Evolutionary conservation across 768 basidiomycete species (phyloP), one percentile per base, ranked within the genome.

Genomic region (Mycena amicta): DNA sequence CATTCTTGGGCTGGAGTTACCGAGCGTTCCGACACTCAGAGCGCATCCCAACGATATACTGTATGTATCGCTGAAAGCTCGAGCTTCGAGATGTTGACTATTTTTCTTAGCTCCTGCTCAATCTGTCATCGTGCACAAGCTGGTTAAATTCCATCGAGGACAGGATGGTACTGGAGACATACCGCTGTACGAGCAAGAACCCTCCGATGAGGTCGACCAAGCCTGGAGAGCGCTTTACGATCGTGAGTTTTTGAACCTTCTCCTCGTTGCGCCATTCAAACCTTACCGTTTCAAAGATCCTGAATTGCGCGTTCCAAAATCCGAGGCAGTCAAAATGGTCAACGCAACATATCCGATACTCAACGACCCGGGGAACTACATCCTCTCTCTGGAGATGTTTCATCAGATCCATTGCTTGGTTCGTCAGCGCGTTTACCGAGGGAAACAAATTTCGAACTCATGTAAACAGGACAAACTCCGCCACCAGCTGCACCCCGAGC

Each of bases 381-480:
- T 68, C 4, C 53, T 68, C 8, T 52, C 62, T 6, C 64, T 70
- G 12, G 67, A 68, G 26, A 67, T 72, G 3, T 71, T 68, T 56
- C 72, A 71, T 45, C 66, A 70, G 45, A 60, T 71, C 6, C 71
- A 71, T 59, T 73, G 72, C 52, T 43, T 71, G 54, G 72, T 73
- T 25, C 12, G 68, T 33, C 18, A 15, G 39, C 33, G 39, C 30
- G 11, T 25, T 29, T n/a, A 37, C 18, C 33, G 11, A 37, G 11
- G 8, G 33, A 37, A 18, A 37, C 18, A 18, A 37, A 8, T 37
- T 37, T 37, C 33, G 33, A 8, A 18, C 33, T 37, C 33, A 37
- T 37, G 18, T 37, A 8, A 16, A 26, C 25, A 33, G 46, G 68
- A 68, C 54, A 63, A 61, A 40, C 53, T 68, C 3, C 66, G 67